Evolutionary conservation across 148 eudicot species (phyloP).

Genomic region (Rheum nobile): DNA sequence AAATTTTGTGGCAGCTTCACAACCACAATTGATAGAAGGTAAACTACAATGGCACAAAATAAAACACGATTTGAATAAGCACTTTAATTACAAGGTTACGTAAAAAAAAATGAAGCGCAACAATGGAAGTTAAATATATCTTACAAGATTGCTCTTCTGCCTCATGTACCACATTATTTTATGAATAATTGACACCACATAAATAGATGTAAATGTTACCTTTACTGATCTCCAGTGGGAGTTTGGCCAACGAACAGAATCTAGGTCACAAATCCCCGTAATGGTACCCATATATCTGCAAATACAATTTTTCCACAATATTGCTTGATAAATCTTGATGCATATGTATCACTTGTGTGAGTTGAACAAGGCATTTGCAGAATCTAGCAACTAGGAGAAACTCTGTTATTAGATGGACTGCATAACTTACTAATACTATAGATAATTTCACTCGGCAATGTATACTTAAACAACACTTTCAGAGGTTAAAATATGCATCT

Average conservation of each 20-base stretch:
- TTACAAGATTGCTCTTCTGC: background rate
- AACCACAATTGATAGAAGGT: background rate
- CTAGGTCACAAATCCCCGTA: conserved; percentile 83
- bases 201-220: conserved; percentile 28
- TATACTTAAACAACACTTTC: background rate
- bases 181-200: background rate
- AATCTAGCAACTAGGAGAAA: no score
- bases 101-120: background rate
- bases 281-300: conserved; percentile 98
- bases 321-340: no score
- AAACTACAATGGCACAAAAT: background rate
- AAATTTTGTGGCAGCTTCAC: background rate
- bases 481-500: background rate
- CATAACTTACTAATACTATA: background rate
- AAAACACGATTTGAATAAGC: background rate
- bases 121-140: background rate
- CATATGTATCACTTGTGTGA: no score
- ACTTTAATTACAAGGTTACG: background rate
- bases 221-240: conserved; percentile 99
- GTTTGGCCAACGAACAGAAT: conserved; percentile 89
- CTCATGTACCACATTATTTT: background rate
- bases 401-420: background rate
- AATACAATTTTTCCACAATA: background rate
- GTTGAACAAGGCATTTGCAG: no score
- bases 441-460: background rate